Percentiles rank a stretch among this genome's conserved stretches.
phyloP scores from a whole-genome alignment of 805 yeast species.

The Komagataella kurtzmanii region DNA sequence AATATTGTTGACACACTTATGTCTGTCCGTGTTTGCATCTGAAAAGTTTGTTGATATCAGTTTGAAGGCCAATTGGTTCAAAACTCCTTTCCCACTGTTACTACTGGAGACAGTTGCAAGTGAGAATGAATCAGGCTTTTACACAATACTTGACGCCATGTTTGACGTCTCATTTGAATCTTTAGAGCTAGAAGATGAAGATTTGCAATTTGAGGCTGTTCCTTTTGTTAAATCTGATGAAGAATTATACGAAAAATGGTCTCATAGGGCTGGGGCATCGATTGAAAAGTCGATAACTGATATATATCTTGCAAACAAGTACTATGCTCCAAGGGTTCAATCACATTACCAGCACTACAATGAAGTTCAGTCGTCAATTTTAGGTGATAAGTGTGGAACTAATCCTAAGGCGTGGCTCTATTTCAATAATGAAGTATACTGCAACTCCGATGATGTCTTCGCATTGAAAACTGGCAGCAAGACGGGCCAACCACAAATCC shows the following conservation, averaged over 20 bases:
- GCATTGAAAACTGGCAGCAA: slow-evolving; percentile 54
- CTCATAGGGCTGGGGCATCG: slow-evolving; percentile 5
- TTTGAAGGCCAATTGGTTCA: slow-evolving; percentile 24
- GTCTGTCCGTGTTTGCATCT: slow-evolving; percentile 1
- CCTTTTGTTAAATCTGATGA: slow-evolving; percentile 10
- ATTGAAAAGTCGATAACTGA: slow-evolving; percentile 17
- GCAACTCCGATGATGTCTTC: slow-evolving; percentile 61
- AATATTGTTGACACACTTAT: background rate
- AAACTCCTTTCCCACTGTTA: slow-evolving; percentile 23
- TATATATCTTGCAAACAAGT: slow-evolving; percentile 30
- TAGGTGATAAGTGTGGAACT: slow-evolving; percentile 15
- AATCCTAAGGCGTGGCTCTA: slow-evolving; percentile 31
- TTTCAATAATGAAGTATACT: slow-evolving; percentile 40
- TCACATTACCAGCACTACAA: slow-evolving; percentile 46
- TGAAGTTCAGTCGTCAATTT: slow-evolving; percentile 16
- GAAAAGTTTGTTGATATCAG: slow-evolving; percentile 14
- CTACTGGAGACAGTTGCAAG: slow-evolving; percentile 23
- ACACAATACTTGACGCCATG: slow-evolving; percentile 16
- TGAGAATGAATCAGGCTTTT: slow-evolving; percentile 21
- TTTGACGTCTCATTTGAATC: slow-evolving; percentile 7
- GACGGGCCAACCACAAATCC: slow-evolving; percentile 8
- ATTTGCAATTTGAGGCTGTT: slow-evolving; percentile 11
- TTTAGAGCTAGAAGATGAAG: slow-evolving; percentile 13
- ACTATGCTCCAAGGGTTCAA: slow-evolving; percentile 47
- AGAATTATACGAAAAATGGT: slow-evolving; percentile 12